Evolutionary conservation across 371 early-diverging fungal genomes (phyloP).

Genomic region (Mortierella sp.): DNA sequence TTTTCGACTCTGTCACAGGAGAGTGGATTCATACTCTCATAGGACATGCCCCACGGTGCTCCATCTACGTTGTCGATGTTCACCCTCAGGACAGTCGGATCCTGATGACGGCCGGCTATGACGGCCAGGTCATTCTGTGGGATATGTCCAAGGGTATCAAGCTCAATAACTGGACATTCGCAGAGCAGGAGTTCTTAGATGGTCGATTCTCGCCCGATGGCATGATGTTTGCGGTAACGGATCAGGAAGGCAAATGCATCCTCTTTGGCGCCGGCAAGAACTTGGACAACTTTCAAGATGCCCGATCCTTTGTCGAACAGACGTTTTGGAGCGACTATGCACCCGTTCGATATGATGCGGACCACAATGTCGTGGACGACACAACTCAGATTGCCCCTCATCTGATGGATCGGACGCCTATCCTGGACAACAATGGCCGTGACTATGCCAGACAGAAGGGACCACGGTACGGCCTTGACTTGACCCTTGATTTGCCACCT

Average conservation of each 20-base stretch:
- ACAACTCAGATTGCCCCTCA: slow-evolving; percentile 72
- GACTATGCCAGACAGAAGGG: slow-evolving; percentile 77
- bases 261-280: slow-evolving; percentile 76
- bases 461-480: slow-evolving; percentile 71
- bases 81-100: slow-evolving; percentile 82
- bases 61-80: slow-evolving; percentile 81
- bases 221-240: slow-evolving; percentile 76
- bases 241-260: slow-evolving; percentile 78
- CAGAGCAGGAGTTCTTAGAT: slow-evolving; percentile 66
- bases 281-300: slow-evolving; percentile 71
- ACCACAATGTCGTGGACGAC: slow-evolving; percentile 82
- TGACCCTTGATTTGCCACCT: slow-evolving; percentile 64
- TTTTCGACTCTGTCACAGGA: slow-evolving; percentile 76
- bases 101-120: slow-evolving; percentile 87
- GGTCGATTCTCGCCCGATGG: slow-evolving; percentile 71
- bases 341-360: slow-evolving; percentile 72
- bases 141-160: slow-evolving; percentile 68
- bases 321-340: slow-evolving; percentile 83
- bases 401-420: slow-evolving; percentile 69
- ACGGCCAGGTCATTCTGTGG: slow-evolving; percentile 91
- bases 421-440: slow-evolving; percentile 79
- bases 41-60: slow-evolving; percentile 70
- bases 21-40: slow-evolving; percentile 65
- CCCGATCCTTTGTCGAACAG: slow-evolving; percentile 77
- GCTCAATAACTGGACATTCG: slow-evolving; percentile 60